A percentile compares a stretch with the other conserved stretches of the same genome.
Conservation (phyloP, 768 basidiomycete genomes). For the Boletellus sp. region DNA sequence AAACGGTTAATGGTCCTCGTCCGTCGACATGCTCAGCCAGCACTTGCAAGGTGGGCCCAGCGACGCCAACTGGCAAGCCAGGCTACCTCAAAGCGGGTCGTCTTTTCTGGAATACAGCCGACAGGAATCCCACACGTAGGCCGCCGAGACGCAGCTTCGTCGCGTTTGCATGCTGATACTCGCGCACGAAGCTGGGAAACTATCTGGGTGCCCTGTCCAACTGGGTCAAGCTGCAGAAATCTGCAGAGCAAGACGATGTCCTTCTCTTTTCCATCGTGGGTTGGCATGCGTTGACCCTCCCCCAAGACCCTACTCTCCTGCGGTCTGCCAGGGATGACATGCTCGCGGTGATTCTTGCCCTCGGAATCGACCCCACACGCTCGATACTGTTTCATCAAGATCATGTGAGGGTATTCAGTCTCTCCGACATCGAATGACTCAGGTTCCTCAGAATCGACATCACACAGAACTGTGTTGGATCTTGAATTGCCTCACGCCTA, state of each 20-base stretch:
- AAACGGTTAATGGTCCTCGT: conserved; percentile 22
- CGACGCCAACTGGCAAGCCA: conserved; percentile 9
- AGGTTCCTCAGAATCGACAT: conserved; percentile 57
- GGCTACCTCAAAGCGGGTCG: conserved; percentile 33
- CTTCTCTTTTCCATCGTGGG: conserved; percentile 88
- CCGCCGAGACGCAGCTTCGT: neutral
- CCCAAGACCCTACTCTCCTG: conserved; percentile 72
- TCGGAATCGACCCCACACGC: conserved; percentile 76
- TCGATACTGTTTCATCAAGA: conserved; percentile 86
- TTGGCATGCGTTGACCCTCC: conserved; percentile 91
- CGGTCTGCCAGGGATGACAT: conserved; percentile 64
- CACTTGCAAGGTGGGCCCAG: neutral
- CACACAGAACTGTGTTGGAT: conserved; percentile 92
- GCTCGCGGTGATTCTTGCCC: conserved; percentile 78
- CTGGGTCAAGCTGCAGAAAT: conserved; percentile 79
- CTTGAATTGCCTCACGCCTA: conserved; percentile 76
- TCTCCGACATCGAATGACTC: neutral
- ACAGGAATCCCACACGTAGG: conserved; percentile 87
- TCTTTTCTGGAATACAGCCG: conserved; percentile 93
- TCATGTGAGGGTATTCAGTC: conserved; percentile 49
- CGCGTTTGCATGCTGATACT: neutral
- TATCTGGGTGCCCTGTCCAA: conserved; percentile 87
- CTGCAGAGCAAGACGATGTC: conserved; percentile 52
- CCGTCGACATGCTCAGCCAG: neutral
- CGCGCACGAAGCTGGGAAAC: conserved; percentile 71